Evolutionary conservation across 2,329 filamentous ascomycete species (phyloP), one percentile per base, ranked within the genome.

Genomic region (Gyromitra esculenta): DNA sequence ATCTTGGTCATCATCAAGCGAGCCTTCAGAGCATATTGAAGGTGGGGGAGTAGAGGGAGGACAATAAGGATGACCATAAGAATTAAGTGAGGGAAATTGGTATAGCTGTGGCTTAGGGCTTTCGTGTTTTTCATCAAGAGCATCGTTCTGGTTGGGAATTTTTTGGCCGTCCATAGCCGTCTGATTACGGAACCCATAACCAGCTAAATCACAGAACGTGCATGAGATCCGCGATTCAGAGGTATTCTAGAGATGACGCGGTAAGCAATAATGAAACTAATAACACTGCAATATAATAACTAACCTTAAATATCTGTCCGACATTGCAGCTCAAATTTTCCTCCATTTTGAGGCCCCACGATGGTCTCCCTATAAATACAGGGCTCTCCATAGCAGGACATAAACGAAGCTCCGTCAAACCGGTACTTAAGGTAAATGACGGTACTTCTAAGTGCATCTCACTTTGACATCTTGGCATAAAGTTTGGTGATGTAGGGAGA

Each of bases 311-410:
- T 48, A 56, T 59, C 15, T 65, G 48, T 59, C 8, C 57, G 21
- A 35, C 15, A 9, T 13, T 64, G 50, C 25, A 63, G 25, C n/a
- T 56, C 5, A 64, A 25, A 18, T 41, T 21, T 21, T 69, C 45
- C 35, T 77, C 75, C n/a, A 64, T 50, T 31, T 69, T 75, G 13
- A 70, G 54, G 21, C 54, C 37, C 71, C 45, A 75, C 52, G 45
- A 75, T 43, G 64, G 62, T 60, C 59, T 70, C 31, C 62, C 37
- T 43, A 72, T 57, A 15, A 65, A 50, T 25, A 66, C 43, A 11
- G 50, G 65, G n/a, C 52, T 70, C 41, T 66, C 72, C 65, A 75
- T 71, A 39, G 66, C 66, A 48, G 72, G 57, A 43, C 50, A 75
- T 15, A 65, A 50, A 21, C 75, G 52, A 54, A 77, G 64, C 39